Percentiles rank a stretch among this genome's conserved stretches.
These are phyloP conservation scores for Schizosaccharomyces octosporus DNA, from an alignment of 805 yeast genomes.

Conservation along the genomic window DNA sequence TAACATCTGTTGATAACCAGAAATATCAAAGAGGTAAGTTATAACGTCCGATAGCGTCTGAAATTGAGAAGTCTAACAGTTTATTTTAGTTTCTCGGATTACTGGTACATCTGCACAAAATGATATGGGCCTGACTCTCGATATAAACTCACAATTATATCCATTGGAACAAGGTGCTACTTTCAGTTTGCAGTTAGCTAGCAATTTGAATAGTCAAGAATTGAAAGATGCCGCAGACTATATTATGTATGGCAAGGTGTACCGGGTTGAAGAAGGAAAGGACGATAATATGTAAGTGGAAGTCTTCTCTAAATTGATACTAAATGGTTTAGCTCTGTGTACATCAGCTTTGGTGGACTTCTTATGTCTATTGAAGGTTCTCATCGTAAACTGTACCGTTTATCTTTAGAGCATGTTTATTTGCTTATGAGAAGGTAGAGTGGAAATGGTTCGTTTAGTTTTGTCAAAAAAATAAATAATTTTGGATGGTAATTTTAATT, in stretches of 20 bases:
- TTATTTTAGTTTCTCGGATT: conserved; percentile 1
- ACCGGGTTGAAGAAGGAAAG: background rate
- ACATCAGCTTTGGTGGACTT: conserved; percentile 1
- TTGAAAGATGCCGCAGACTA: conserved; percentile 1
- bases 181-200: conserved; percentile 1
- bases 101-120: background rate
- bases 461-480: background rate
- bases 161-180: background rate
- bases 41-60: background rate
- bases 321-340: background rate
- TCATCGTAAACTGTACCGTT: background rate
- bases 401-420: conserved; percentile 1
- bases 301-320: background rate
- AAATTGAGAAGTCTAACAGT: background rate
- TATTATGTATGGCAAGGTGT: conserved; percentile 1
- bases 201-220: background rate
- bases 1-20: background rate
- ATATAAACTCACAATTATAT: background rate
- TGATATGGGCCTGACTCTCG: background rate
- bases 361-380: conserved; percentile 1
- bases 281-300: background rate
- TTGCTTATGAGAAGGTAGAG: background rate
- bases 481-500: too few relatives aligned
- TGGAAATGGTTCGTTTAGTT: background rate
- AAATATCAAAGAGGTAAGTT: background rate